These are phyloP conservation scores for Naegleria gruberi DNA, from an alignment of 208 protist species.

Conservation along the genomic window DNA sequence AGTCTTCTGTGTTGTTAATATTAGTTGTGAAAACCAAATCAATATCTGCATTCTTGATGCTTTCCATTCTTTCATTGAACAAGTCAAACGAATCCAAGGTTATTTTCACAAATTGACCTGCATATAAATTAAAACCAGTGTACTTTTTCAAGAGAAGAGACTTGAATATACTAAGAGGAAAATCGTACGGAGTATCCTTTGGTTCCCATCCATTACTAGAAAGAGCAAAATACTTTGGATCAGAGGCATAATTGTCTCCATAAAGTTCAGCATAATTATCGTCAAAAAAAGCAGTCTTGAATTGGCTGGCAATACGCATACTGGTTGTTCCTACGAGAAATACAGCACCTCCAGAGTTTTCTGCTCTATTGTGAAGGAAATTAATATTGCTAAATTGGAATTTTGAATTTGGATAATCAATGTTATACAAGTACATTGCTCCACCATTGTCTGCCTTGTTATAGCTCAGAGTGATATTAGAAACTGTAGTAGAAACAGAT, in stretches of 20 bases:
- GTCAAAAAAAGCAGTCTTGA: not conserved
- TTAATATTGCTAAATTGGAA: not conserved
- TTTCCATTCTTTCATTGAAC: not conserved
- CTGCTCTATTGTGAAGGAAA: not conserved
- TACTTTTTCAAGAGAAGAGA: not conserved
- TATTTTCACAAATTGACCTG: not conserved
- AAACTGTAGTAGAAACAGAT: not conserved
- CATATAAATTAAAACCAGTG: not conserved
- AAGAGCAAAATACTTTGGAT: not conserved
- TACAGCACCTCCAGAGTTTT: not conserved
- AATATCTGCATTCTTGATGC: not conserved
- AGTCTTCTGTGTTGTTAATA: not conserved
- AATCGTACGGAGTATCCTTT: not conserved
- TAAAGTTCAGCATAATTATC: not conserved
- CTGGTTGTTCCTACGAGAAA: not conserved
- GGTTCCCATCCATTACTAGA: not conserved
- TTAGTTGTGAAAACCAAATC: not conserved
- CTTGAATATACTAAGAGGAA: not conserved
- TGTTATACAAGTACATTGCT: not conserved
- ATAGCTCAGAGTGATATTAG: not conserved
- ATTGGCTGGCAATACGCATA: not conserved
- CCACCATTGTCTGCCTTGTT: not conserved
- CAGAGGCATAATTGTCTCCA: not conserved
- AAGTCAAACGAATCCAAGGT: not conserved
- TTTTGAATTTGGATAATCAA: not conserved